These are phyloP conservation scores for Phytophthora ohioensis DNA, from an alignment of 352 stramenopile species.

Conservation along the genomic window DNA sequence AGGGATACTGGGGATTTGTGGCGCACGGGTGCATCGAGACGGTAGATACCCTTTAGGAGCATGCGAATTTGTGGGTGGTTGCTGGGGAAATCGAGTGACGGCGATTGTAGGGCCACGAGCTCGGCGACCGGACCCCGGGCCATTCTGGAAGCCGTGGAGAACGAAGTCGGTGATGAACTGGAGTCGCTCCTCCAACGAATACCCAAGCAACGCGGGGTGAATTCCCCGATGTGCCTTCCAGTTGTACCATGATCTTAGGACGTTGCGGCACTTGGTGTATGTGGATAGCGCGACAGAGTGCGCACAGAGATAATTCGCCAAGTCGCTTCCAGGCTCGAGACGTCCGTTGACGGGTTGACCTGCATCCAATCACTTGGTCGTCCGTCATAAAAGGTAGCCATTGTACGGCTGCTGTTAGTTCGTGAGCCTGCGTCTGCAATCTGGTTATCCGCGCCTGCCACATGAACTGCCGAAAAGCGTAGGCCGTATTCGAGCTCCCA, in stretches of 20 bases:
- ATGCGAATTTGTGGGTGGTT: background rate
- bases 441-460: constrained; percentile 5
- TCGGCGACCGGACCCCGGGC: background rate
- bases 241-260: background rate
- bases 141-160: constrained; percentile 15
- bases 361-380: constrained; percentile 14
- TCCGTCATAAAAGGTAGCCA: constrained; percentile 4
- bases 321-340: constrained; percentile 2
- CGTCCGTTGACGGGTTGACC: background rate
- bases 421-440: constrained; percentile 14
- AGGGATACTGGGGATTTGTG: background rate
- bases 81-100: background rate
- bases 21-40: constrained; percentile 5
- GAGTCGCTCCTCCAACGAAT: background rate
- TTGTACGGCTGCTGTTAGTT: background rate
- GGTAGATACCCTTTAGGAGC: constrained; percentile 10
- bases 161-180: constrained; percentile 15
- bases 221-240: constrained; percentile 3
- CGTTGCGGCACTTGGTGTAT: constrained; percentile 2
- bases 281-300: constrained; percentile 20
- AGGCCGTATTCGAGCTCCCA: constrained; percentile 7
- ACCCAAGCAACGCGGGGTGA: background rate
- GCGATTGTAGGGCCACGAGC: constrained; percentile 1
- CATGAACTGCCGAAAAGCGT: constrained; percentile 17
- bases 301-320: constrained; percentile 19